phyloP scores from a whole-genome alignment of 1,284 basidiomycete genomes.

The Megacollybia platyphylla region DNA sequence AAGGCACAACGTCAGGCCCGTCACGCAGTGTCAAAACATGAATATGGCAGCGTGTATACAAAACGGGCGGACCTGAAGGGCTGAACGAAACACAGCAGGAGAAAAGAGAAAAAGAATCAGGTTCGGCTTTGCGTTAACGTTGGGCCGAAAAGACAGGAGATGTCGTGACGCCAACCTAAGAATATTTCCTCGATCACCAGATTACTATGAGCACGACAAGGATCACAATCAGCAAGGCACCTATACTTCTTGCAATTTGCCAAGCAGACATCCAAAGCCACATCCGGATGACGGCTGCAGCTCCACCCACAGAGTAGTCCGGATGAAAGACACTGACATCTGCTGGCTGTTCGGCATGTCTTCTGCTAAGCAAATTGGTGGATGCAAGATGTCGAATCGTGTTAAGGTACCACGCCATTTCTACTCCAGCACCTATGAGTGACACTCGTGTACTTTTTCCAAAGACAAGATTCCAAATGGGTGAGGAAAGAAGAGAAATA shows the following conservation, averaged over 20 bases:
- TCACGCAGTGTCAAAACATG: too few relatives aligned
- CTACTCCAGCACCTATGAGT: slow-evolving; percentile 41
- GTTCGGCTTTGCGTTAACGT: too few relatives aligned
- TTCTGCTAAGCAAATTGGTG: slow-evolving; percentile 4
- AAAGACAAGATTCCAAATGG: slow-evolving; percentile 9
- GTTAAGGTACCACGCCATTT: slow-evolving; percentile 48
- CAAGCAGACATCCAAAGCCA: slow-evolving; percentile 24
- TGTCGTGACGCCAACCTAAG: too few relatives aligned
- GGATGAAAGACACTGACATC: slow-evolving; percentile 7
- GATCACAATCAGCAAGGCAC: neutral
- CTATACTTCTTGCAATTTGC: neutral
- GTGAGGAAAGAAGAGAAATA: slow-evolving; percentile 11
- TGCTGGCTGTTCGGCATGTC: too few relatives aligned
- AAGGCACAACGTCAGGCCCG: too few relatives aligned
- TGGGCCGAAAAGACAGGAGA: too few relatives aligned
- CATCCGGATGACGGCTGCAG: slow-evolving; percentile 25
- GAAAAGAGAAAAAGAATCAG: too few relatives aligned
- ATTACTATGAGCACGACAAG: neutral
- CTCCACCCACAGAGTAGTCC: slow-evolving; percentile 19
- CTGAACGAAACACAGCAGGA: too few relatives aligned
- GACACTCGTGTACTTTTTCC: slow-evolving; percentile 20
- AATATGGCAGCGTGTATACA: too few relatives aligned
- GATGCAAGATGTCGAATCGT: slow-evolving; percentile 35
- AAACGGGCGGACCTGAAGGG: too few relatives aligned
- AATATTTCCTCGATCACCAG: too few relatives aligned